Evolutionary conservation across 2,329 filamentous ascomycete species (phyloP).

Genomic region (Dothiorella sarmentorum): DNA sequence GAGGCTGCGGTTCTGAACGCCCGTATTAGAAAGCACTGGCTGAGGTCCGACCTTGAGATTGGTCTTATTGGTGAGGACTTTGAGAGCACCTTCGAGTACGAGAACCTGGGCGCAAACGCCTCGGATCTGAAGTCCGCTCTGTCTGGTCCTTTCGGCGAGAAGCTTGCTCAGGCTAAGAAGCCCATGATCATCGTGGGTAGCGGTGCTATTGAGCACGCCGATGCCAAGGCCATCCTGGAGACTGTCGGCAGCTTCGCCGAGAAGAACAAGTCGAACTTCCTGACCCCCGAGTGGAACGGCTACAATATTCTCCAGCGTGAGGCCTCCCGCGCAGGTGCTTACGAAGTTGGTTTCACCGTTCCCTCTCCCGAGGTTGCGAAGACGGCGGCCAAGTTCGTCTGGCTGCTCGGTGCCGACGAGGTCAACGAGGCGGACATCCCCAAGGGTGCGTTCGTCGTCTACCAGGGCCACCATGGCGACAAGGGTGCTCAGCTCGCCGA

Average conservation of each 20-base stretch:
- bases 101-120: slow-evolving; percentile 79
- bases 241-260: slow-evolving; percentile 85
- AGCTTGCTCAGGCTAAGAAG: slow-evolving; percentile 78
- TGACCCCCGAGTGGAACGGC: slow-evolving; percentile 88
- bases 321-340: slow-evolving; percentile 88
- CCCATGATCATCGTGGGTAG: slow-evolving; percentile 98
- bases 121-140: slow-evolving; percentile 81
- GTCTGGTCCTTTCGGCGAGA: slow-evolving; percentile 86
- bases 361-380: slow-evolving; percentile 77
- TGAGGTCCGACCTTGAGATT: slow-evolving; percentile 90
- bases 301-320: slow-evolving; percentile 95
- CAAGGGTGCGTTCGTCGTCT: slow-evolving; percentile 93
- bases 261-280: slow-evolving; percentile 86
- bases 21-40: slow-evolving; percentile 95
- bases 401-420: slow-evolving; percentile 95
- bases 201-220: slow-evolving; percentile 82
- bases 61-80: slow-evolving; percentile 88
- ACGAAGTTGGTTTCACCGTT: slow-evolving; percentile 90
- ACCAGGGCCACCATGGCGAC: slow-evolving; percentile 98
- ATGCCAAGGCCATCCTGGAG: slow-evolving; percentile 92
- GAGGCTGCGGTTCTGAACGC: slow-evolving; percentile 95
- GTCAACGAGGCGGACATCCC: slow-evolving; percentile 80
- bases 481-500: slow-evolving; percentile 89
- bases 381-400: slow-evolving; percentile 90
- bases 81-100: slow-evolving; percentile 91